Evolutionary conservation across 2,329 filamentous ascomycete genomes (phyloP).

Genomic region (Trichophyton verrucosum): DNA sequence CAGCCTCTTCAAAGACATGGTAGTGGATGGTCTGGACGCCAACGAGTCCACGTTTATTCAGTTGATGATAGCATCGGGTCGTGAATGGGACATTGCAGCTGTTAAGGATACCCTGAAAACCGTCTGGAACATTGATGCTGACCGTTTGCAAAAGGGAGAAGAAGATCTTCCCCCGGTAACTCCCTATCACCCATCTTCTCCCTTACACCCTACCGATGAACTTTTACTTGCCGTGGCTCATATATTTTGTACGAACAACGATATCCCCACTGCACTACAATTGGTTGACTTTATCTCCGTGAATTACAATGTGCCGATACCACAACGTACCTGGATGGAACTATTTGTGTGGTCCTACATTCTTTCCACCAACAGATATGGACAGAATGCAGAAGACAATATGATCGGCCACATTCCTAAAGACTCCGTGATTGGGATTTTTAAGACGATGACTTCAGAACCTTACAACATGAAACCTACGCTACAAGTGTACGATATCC

Average conservation of each 20-base stretch:
- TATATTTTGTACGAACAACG: slow-evolving; percentile 53
- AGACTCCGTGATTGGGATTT: slow-evolving; percentile 42
- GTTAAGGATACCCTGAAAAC: slow-evolving; percentile 39
- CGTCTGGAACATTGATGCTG: slow-evolving; percentile 44
- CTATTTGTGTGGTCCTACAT: slow-evolving; percentile 57
- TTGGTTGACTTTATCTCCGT: slow-evolving; percentile 52
- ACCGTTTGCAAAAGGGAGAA: slow-evolving; percentile 27
- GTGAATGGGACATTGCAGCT: slow-evolving; percentile 39
- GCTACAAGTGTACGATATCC: slow-evolving; percentile 41
- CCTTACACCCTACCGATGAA: slow-evolving; percentile 44
- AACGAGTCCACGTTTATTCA: slow-evolving; percentile 44
- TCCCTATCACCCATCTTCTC: slow-evolving; percentile 37
- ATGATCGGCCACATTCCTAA: slow-evolving; percentile 26
- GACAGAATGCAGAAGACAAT: slow-evolving; percentile 19
- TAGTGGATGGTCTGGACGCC: slow-evolving; percentile 29
- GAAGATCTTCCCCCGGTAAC: slow-evolving; percentile 25
- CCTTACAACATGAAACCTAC: slow-evolving; percentile 47
- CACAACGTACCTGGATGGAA: slow-evolving; percentile 49
- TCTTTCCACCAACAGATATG: slow-evolving; percentile 35
- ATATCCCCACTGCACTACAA: slow-evolving; percentile 46
- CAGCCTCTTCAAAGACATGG: slow-evolving; percentile 39
- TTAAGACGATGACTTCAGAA: slow-evolving; percentile 46
- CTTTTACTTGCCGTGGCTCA: slow-evolving; percentile 58
- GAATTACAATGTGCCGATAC: slow-evolving; percentile 47
- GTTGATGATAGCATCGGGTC: slow-evolving; percentile 40